Evolutionary conservation across 139 green algal species (phyloP), one percentile per base, ranked within the genome.

Genomic region (Auxenochlorella pyrenoidosa): DNA sequence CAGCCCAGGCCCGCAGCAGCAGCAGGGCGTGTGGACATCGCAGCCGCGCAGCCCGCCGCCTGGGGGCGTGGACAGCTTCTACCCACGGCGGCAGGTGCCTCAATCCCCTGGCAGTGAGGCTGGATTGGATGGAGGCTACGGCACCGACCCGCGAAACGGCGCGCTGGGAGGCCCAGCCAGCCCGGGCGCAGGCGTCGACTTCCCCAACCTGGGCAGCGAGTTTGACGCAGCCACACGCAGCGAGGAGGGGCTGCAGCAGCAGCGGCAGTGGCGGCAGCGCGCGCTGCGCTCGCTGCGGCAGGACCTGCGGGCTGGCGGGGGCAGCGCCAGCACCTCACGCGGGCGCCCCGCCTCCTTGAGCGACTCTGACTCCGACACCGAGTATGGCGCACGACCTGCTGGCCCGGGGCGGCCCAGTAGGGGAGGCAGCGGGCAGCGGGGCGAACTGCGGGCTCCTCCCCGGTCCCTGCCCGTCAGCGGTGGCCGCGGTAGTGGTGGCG

Each of bases 221-320:
- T 63, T 63, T 63, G 54, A 63, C 18, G 54, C 12, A 24, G 54
- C 70, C 34, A n/a, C 2, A 34, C 1, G 16, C 16, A 44, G 18
- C 24, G 78, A 83, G 47, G 78, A 70, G 51, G 78, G 78, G 10
- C 18, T 51, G 78, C 78, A 83, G 78, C 78, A 83, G 51, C 78
- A 34, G 18, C 76, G 78, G 59, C 79, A 85, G 59, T 59, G 38
- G 79, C 58, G 79, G 22, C 79, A 85, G 79, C 59, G 38, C 26
- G 36, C 59, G 24, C 58, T 85, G 59, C 79, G 79, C 38, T 85
- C 79, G 79, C 79, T 85, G 40, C 60, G 59, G 15, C 59, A 75
- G 24, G 79, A 85, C 26, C 40, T 85, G 43, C 28, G 47, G 36
- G 59, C 75, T 6, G 70, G 78, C 78, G 32, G 28, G 30, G 44